These are phyloP conservation scores for Boletus sp. DNA, from an alignment of 768 basidiomycete genomes.

Conservation along the genomic window DNA sequence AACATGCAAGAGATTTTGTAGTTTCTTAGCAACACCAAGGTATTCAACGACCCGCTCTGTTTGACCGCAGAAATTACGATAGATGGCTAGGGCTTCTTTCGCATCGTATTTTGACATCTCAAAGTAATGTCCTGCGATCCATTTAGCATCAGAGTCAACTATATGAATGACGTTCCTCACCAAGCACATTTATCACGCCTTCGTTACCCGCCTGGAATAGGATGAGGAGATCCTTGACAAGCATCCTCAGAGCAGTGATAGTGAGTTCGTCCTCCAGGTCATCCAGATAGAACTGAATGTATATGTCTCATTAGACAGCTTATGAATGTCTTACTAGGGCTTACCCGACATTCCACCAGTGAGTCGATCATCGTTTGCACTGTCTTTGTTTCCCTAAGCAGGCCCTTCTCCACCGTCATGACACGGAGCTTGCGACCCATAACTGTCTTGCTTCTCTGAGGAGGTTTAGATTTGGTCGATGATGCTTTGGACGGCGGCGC, in stretches of 20 bases:
- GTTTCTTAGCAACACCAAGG: constrained; percentile 85
- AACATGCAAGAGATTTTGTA: constrained; percentile 91
- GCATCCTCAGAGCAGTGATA: constrained; percentile 84
- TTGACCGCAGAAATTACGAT: constrained; percentile 92
- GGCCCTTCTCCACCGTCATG: constrained; percentile 94
- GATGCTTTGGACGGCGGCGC: constrained; percentile 28
- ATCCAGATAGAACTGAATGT: constrained; percentile 83
- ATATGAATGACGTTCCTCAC: constrained; percentile 40
- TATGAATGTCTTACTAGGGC: constrained; percentile 28
- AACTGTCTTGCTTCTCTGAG: constrained; percentile 70
- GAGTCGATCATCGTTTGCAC: constrained; percentile 90
- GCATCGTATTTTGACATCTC: constrained; percentile 98
- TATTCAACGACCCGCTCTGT: constrained; percentile 93
- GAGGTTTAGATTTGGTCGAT: constrained; percentile 35
- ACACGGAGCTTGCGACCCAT: constrained; percentile 81
- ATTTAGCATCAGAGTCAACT: constrained; percentile 12
- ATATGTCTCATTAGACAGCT: neutral
- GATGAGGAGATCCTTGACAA: constrained; percentile 94
- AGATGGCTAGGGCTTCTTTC: constrained; percentile 76
- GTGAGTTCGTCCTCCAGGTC: constrained; percentile 91
- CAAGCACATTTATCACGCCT: constrained; percentile 82
- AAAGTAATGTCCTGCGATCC: constrained; percentile 81
- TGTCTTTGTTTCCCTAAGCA: constrained; percentile 86
- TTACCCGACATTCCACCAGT: constrained; percentile 82
- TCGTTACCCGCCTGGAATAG: constrained; percentile 97